Base-by-base conservation (phyloP, 345 rosid species). In the Gynandropsis gynandra region DNA sequence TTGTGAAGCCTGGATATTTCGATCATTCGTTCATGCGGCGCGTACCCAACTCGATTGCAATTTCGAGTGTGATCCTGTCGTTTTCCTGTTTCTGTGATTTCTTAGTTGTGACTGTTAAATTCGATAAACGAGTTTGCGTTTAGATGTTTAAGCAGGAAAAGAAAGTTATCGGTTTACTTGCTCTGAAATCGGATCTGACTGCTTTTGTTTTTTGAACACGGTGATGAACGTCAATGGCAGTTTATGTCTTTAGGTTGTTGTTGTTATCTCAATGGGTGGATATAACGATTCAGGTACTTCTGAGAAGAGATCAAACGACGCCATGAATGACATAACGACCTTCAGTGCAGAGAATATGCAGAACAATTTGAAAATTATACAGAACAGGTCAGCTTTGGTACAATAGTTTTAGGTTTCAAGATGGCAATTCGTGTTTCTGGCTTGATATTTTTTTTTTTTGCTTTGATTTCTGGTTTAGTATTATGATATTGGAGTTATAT, bases 361-460 rank as follows among this genome's bases (percentile, higher is more conserved):
- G 63, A 87, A 74, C 68, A 92, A 92, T 76, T 73, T 81, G 90
- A 92, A 87, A 81, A 71, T 85, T 20, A 74, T 87, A 38, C 90
- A 85, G 55, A 87, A 87, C 90, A 82, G 98, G 97, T 87, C 46
- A 41, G 66, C 64, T 76, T 67, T 19, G 0, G n/a, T 35, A 4
- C 41, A 55, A 33, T 9, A 0, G 15, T 10, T n/a, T 14, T 1
- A 27, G 42, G 9, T 57, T 50, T 34, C 15, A 47, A 10, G 13
- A 49, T 37, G 47, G 38, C 46, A 15, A 4, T 43, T 56, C 51
- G 56, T 34, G 17, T 16, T 35, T 24, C 29, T 24, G 2, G 5
- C 5, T 42, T 47, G 40, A 44, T 8, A 16, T n/a, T 42, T 2
- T 37, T 48, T 37, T 21, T 64, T 24, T 2, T 2, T 24, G 29